A percentile compares a stretch with the other conserved stretches of the same genome.
These are phyloP conservation scores for Trametes villosa DNA, from an alignment of 768 basidiomycete species.

Conservation along the genomic window DNA sequence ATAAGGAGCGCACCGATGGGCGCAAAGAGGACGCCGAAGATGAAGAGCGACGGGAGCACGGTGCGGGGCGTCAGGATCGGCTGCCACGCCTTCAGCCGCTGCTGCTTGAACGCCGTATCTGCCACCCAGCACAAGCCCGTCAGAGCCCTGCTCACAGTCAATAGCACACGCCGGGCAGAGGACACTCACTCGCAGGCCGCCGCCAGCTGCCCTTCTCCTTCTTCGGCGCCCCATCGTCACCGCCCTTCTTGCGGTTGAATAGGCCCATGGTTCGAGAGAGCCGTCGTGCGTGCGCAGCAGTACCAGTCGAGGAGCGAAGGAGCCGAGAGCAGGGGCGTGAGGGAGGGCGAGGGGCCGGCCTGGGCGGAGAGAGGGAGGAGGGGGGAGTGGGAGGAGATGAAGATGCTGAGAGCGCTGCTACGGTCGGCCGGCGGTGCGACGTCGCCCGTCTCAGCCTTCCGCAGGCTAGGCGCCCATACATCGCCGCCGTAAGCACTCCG, in stretches of 20 bases:
- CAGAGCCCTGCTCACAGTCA: not conserved
- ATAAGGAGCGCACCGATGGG: constrained; percentile 94
- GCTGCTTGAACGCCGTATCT: constrained; percentile 99
- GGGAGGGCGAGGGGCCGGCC: not conserved
- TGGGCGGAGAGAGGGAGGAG: not conserved
- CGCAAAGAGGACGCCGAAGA: constrained; percentile 93
- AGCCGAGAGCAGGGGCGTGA: not conserved
- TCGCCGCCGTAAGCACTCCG: not conserved
- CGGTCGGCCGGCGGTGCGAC: constrained; percentile 11
- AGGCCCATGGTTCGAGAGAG: constrained; percentile 5
- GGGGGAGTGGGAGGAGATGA: constrained; percentile 1
- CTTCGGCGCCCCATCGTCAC: constrained; percentile 39
- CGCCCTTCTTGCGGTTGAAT: constrained; percentile 36
- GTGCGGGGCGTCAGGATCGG: constrained; percentile 98
- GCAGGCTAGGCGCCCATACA: not conserved
- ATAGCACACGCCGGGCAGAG: not conserved
- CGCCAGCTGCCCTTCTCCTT: constrained; percentile 89
- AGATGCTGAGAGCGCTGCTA: constrained; percentile 8
- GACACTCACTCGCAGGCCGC: constrained; percentile 76
- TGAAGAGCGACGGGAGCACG: constrained; percentile 93
- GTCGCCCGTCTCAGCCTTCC: constrained; percentile 11
- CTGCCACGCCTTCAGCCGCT: constrained; percentile 99
- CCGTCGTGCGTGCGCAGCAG: not conserved
- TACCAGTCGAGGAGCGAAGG: not conserved
- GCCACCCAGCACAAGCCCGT: constrained; percentile 31